Base-by-base conservation (phyloP, 108 stramenopile species). In the Nitzschia palea region DNA sequence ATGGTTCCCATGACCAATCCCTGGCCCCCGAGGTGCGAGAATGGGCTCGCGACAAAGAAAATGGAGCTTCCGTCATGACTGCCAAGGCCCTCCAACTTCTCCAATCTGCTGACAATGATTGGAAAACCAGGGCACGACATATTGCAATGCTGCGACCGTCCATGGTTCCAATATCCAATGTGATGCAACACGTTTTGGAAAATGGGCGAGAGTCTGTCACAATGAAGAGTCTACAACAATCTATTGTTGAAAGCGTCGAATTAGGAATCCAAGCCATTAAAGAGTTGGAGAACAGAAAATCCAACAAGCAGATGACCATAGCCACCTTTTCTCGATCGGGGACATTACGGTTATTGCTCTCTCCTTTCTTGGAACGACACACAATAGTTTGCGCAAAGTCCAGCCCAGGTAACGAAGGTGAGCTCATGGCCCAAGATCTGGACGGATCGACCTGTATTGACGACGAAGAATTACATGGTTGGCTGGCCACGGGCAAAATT, bases 81-180 rank as follows among this genome's bases (percentile, higher is more conserved):
- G 48, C 62, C 47, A 55, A 74, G 28, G 82, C 82, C 31, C 48
- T 83, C 23, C n/a, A 55, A 3, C 67, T 80, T 15, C 64, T 48
- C 15, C 5, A 4, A 4, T 4, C 22, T 32, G 22, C 4, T 40
- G 6, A 44, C 4, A 33, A 65, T 32, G 51, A 67, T 12, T 48
- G 47, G 47, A 54, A 36, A 27, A 60, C 30, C 25, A 66, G 33
- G 10, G 54, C 77, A 0, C 27, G 25, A 12, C 65, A 59, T 22
- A 80, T 83, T 22, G 62, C 78, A 2, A 83, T 83, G 63, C 62
- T 83, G 27, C 75, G 82, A 25, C 82, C 82, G 1, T 71, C 63
- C 45, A 83, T 83, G 82, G 79, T 83, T 6, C 60, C 82, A 10
- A 83, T 83, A 22, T 74, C 66, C 31, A 83, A 83, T 74, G 71